Evolutionary conservation across 768 basidiomycete genomes (phyloP), one percentile per base, ranked within the genome.

Genomic region (Leucocoprinus sp.): DNA sequence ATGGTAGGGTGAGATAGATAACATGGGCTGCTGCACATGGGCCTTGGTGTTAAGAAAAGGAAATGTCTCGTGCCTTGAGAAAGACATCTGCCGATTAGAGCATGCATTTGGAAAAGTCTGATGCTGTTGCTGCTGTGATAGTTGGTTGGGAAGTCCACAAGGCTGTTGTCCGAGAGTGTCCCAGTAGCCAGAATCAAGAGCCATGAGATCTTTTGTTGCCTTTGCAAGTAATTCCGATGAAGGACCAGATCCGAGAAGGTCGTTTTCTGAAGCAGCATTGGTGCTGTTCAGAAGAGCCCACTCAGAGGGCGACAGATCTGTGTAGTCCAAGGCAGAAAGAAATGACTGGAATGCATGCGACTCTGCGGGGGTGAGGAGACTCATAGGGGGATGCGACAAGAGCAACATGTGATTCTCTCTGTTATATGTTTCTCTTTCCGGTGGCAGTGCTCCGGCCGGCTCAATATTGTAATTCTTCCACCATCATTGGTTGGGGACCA

Each of bases 121-220:
- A 26, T 55, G 57, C 34, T 49, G 49, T 23, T 52, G 54, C 24
- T 54, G 54, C 37, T 47, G 48, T 24, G 36, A 36, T 23, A 36
- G 46, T 37, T 51, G 50, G 43, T 54, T 29, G n/a, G 39, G 37
- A 35, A 51, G 50, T 22, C 49, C 51, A 48, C 52, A 52, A 50
- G 58, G 49, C 45, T 50, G 45, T 35, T 51, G 54, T 41, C 54
- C 50, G 43, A 52, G 52, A 22, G 45, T 47, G 15, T 42, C 45
- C 69, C 66, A 78, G 5, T 57, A 62, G 11, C 61, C 68, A 21
- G 66, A 53, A 48, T 83, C 83, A 21, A 88, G 69, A 3, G 83
- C 70, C 80, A 91, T 87, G 35, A 91, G 75, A 60, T 89, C 84
- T 61, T 84, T 87, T 0, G 87, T 90, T 0, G 86, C 86, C 62